These are phyloP conservation scores for Trametes sp. DNA, from an alignment of 1,284 basidiomycete genomes.

Conservation along the genomic window DNA sequence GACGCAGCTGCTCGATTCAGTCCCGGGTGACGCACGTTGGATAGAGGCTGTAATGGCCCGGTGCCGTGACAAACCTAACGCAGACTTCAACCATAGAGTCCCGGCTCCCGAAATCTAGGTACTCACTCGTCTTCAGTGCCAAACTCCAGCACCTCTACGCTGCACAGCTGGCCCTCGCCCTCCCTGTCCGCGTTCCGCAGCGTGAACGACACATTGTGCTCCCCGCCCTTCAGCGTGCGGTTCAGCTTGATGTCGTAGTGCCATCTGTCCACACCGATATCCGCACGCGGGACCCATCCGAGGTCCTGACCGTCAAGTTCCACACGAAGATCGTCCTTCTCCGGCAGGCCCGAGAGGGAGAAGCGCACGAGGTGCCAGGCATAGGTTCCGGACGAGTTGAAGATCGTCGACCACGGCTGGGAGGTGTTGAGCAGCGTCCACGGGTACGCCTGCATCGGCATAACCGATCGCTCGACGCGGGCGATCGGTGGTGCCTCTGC, in stretches of 20 bases:
- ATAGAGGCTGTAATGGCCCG: slow-evolving; percentile 74
- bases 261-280: slow-evolving; percentile 74
- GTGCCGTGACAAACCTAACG: slow-evolving; percentile 64
- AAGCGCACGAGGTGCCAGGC: slow-evolving; percentile 71
- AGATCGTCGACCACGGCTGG: slow-evolving; percentile 63
- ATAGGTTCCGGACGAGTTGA: slow-evolving; percentile 73
- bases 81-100: slow-evolving; percentile 6
- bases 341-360: slow-evolving; percentile 80
- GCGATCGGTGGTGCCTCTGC: slow-evolving; percentile 13
- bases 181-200: slow-evolving; percentile 59
- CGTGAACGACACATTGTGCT: slow-evolving; percentile 64
- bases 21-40: slow-evolving; percentile 80
- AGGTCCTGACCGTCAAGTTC: slow-evolving; percentile 68
- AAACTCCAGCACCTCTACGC: slow-evolving; percentile 80
- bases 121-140: slow-evolving; percentile 69
- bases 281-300: slow-evolving; percentile 60
- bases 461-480: slow-evolving; percentile 73
- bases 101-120: not conserved
- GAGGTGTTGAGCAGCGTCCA: slow-evolving; percentile 76
- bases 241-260: slow-evolving; percentile 68
- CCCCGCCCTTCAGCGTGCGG: slow-evolving; percentile 51
- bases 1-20: too few species aligned
- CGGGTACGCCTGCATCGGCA: slow-evolving; percentile 80
- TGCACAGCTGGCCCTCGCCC: slow-evolving; percentile 76
- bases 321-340: slow-evolving; percentile 60